Base-by-base conservation (phyloP, 2,329 filamentous ascomycete species). In the Aspergillus clavatus region DNA sequence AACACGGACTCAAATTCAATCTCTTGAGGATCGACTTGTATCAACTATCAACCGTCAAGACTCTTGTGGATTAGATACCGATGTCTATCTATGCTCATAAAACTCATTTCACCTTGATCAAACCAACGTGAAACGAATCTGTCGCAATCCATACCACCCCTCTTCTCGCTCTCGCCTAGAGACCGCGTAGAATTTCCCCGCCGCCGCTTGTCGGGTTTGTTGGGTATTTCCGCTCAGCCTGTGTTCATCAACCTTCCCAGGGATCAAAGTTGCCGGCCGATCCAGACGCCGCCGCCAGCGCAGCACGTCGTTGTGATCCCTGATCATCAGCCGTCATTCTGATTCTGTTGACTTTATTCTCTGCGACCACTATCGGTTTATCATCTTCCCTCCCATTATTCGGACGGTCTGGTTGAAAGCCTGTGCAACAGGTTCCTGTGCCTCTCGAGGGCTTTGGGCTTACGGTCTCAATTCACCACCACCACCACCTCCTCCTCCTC, bases 201-300 rank as follows among this genome's bases (percentile, higher is more conserved):
- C 50, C 16, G 22, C 27, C 44, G 50, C 50, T 48, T 31, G 42
- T 54, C 49, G 48, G 50, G 31, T 24, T 45, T 28, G 51, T 52
- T 56, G 53, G 55, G 55, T 53, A 52, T 55, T 53, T 50, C 44
- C 50, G 51, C 51, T 48, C 43, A 35, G 36, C 44, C 42, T 43
- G 48, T 24, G 41, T 47, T 42, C 27, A 36, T 47, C 47, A 24
- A 43, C 42, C 44, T 46, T 48, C 23, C 50, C 51, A 49, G 47
- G 54, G 52, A 57, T 55, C 54, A 52, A 46, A 51, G 33, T 47
- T 54, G 47, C 53, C 54, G 54, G 53, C 46, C 51, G 54, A 57
- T 58, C 55, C 55, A 56, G 55, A 54, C 54, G 43, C 53, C 48
- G 45, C 53, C 50, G 51, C 51, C 54, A 52, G 45, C 54, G 45